These are phyloP conservation scores for Pythium vanterpoolii DNA, from an alignment of 352 stramenopile species.

Conservation along the genomic window DNA sequence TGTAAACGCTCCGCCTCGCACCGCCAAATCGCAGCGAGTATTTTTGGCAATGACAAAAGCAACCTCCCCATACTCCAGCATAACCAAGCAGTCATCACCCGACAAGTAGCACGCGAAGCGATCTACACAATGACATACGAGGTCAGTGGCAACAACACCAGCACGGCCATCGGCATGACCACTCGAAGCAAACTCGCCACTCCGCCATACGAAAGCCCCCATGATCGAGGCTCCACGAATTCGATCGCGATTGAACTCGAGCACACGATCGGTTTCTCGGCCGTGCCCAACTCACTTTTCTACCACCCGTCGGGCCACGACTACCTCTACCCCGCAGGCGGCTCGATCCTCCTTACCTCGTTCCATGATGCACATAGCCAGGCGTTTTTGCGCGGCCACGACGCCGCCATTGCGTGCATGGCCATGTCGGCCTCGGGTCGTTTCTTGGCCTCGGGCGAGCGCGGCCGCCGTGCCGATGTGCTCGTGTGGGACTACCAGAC, in stretches of 20 bases:
- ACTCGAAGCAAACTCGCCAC: background rate
- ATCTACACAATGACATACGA: slow-evolving; percentile 14
- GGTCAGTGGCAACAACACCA: slow-evolving; percentile 3
- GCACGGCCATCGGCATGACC: background rate
- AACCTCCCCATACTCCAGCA: background rate
- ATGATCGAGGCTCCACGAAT: background rate
- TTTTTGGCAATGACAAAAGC: background rate
- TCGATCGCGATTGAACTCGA: slow-evolving; percentile 82
- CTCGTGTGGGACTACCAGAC: slow-evolving; percentile 88
- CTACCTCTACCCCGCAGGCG: slow-evolving; percentile 87
- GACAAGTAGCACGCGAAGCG: background rate
- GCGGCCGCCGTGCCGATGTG: slow-evolving; percentile 77
- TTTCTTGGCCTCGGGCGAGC: slow-evolving; percentile 84
- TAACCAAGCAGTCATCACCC: background rate
- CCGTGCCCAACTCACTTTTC: slow-evolving; percentile 77
- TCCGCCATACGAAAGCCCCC: background rate
- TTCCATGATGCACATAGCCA: slow-evolving; percentile 81
- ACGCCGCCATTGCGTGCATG: slow-evolving; percentile 77
- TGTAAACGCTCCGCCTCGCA: no score
- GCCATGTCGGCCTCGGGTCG: slow-evolving; percentile 70
- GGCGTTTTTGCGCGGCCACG: slow-evolving; percentile 83
- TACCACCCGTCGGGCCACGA: slow-evolving; percentile 80
- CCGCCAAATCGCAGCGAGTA: background rate
- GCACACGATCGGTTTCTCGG: slow-evolving; percentile 91
- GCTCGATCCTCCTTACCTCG: slow-evolving; percentile 75